Conservation (phyloP, 176 grass and related monocot genomes). For the Aegilops tauschii region DNA sequence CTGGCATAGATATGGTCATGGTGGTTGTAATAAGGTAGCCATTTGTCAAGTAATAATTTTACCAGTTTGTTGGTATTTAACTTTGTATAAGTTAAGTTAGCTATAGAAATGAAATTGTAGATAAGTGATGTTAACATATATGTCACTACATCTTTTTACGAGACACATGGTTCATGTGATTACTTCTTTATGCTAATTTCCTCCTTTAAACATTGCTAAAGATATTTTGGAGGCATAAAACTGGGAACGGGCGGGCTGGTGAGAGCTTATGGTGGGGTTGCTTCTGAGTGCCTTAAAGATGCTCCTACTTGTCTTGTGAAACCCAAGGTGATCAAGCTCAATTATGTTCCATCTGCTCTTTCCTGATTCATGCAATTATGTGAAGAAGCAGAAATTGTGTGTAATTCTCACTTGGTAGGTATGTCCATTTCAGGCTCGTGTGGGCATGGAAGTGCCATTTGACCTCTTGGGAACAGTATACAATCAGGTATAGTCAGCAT, state of each 20-base stretch:
- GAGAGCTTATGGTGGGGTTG: constrained; percentile 89
- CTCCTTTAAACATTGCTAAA: constrained; percentile 25
- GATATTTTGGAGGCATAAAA: constrained; percentile 98
- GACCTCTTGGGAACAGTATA: constrained; percentile 84
- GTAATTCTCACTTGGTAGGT: constrained; percentile 23
- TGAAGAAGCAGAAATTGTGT: background rate
- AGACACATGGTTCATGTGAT: background rate
- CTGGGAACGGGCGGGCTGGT: constrained; percentile 85
- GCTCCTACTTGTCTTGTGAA: constrained; percentile 82
- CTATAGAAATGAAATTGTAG: too few relatives aligned
- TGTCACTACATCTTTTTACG: too few relatives aligned
- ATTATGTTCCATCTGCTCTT: constrained; percentile 10
- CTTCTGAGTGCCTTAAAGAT: constrained; percentile 87
- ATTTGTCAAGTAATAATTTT: background rate
- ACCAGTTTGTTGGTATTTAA: background rate
- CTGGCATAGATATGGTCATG: constrained; percentile 85
- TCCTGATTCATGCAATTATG: constrained; percentile 14
- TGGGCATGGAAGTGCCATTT: constrained; percentile 92
- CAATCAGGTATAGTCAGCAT: constrained; percentile 65
- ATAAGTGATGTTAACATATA: too few relatives aligned
- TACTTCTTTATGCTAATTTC: background rate
- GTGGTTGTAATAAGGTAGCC: constrained; percentile 83
- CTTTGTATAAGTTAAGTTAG: background rate
- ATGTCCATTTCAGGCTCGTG: constrained; percentile 49
- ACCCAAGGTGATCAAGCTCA: constrained; percentile 59